A percentile compares a stretch with the other conserved stretches of the same genome.
phyloP scores from a whole-genome alignment of 805 yeast species.

The Isabelozyma rhagii region DNA sequence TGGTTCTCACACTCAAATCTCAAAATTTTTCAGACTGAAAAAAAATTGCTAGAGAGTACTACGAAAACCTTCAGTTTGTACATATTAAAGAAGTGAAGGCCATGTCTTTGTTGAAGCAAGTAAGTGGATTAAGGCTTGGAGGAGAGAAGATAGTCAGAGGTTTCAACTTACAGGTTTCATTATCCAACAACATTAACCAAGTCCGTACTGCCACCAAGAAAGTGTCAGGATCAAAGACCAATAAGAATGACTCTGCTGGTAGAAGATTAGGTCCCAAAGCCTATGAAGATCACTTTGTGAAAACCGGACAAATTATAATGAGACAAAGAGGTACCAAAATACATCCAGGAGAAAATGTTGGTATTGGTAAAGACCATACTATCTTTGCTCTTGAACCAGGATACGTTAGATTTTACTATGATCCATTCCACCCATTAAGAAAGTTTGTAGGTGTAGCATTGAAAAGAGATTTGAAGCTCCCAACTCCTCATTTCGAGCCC shows the following conservation, averaged over 20 bases:
- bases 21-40: not conserved
- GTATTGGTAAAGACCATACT: slow-evolving; percentile 92
- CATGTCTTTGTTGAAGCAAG: not conserved
- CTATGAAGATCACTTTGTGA: slow-evolving; percentile 72
- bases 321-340: slow-evolving; percentile 94
- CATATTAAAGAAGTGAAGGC: not conserved
- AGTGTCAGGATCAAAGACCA: slow-evolving; percentile 93
- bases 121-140: not conserved
- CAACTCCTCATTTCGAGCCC: slow-evolving; percentile 91
- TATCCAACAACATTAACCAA: slow-evolving; percentile 18
- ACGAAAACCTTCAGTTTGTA: not conserved
- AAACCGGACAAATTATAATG: slow-evolving; percentile 82
- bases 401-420: slow-evolving; percentile 82
- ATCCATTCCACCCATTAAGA: slow-evolving; percentile 95
- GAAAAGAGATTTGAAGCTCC: slow-evolving; percentile 58
- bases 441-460: slow-evolving; percentile 88
- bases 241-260: slow-evolving; percentile 93
- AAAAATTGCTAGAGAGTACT: no score
- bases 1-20: not conserved
- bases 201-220: slow-evolving; percentile 90
- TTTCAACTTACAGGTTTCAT: not conserved
- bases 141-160: not conserved
- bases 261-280: slow-evolving; percentile 89
- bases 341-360: slow-evolving; percentile 90
- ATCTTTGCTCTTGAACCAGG: slow-evolving; percentile 91